Percentiles rank a stretch among this genome's conserved stretches.
Evolutionary conservation across 768 basidiomycete species (phyloP).

Genomic region (Gymnopilus junonius): DNA sequence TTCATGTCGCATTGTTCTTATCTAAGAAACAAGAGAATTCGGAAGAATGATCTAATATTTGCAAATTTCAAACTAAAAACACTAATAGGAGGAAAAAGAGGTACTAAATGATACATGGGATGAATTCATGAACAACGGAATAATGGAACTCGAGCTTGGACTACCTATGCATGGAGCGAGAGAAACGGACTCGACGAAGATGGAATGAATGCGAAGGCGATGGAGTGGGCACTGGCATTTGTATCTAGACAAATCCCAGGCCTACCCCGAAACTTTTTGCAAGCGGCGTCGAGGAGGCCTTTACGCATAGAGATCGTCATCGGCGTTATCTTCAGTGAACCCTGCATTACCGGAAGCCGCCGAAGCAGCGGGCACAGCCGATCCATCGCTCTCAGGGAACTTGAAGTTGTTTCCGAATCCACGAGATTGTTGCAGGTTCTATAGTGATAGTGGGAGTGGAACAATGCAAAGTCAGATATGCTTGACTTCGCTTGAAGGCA

Average conservation of each 20-base stretch:
- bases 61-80: neutral
- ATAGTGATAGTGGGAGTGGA: slow-evolving; percentile 14
- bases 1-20: neutral
- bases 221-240: no score
- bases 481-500: neutral
- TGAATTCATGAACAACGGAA: slow-evolving; percentile 3
- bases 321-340: slow-evolving; percentile 84
- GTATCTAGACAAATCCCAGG: no score
- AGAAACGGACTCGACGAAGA: no score
- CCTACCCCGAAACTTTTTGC: neutral
- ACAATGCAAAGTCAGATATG: neutral
- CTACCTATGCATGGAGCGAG: neutral
- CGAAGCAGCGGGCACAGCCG: slow-evolving; percentile 43
- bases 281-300: slow-evolving; percentile 2
- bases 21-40: neutral
- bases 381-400: slow-evolving; percentile 83
- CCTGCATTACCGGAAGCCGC: slow-evolving; percentile 64
- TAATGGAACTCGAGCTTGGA: neutral
- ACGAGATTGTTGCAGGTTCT: slow-evolving; percentile 91
- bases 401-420: slow-evolving; percentile 96
- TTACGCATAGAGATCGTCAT: slow-evolving; percentile 92
- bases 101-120: neutral
- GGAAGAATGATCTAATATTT: slow-evolving; percentile 8
- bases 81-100: neutral
- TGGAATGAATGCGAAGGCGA: no score